phyloP scores from a whole-genome alignment of 805 yeast genomes.

The Wickerhamomyces alni region DNA sequence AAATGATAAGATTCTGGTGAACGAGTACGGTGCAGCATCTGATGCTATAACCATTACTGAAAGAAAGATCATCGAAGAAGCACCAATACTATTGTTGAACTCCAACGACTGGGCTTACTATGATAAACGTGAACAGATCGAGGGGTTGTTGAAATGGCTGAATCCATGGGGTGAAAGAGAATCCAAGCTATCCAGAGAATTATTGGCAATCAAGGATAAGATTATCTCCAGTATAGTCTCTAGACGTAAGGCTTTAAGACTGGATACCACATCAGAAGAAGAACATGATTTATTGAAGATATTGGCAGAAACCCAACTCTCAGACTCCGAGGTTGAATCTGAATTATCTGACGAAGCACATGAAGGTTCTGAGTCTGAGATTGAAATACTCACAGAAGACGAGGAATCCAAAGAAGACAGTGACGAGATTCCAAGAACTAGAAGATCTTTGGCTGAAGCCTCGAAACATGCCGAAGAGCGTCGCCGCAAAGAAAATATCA shows the following conservation, averaged over 20 bases:
- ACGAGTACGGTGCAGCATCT: constrained; percentile 31
- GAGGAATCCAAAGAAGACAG: constrained; percentile 4
- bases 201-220: constrained; percentile 45
- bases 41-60: constrained; percentile 27
- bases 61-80: constrained; percentile 63
- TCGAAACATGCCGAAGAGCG: constrained; percentile 16
- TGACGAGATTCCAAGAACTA: constrained; percentile 19
- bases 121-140: constrained; percentile 56
- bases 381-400: constrained; percentile 6
- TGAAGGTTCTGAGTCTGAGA: constrained; percentile 6
- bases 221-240: constrained; percentile 50
- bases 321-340: constrained; percentile 27
- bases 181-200: constrained; percentile 55
- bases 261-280: constrained; percentile 36
- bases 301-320: constrained; percentile 30
- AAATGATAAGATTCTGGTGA: constrained; percentile 31
- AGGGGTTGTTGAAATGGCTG: constrained; percentile 54
- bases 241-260: constrained; percentile 47
- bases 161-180: constrained; percentile 75
- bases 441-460: constrained; percentile 20
- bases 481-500: constrained; percentile 7
- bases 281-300: constrained; percentile 35
- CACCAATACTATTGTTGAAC: background rate
- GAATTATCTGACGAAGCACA: constrained; percentile 15
- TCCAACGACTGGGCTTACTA: constrained; percentile 63